These are phyloP conservation scores for Botrytis squamosa DNA, from an alignment of 2,329 filamentous ascomycete genomes.

Conservation along the genomic window DNA sequence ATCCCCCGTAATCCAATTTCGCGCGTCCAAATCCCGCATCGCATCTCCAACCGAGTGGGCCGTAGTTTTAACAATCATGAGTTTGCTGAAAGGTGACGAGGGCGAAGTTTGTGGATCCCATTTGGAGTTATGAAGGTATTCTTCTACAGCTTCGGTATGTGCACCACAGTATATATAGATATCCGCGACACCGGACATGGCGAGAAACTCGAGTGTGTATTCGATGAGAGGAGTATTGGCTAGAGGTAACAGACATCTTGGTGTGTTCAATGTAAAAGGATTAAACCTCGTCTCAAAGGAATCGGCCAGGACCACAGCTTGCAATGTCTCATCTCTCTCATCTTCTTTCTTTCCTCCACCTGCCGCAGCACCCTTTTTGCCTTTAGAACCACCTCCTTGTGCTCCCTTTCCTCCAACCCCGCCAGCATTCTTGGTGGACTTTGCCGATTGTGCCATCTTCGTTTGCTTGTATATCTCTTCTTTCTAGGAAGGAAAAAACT, in stretches of 20 bases:
- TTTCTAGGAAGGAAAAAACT: neutral
- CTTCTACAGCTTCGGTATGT: conserved; percentile 82
- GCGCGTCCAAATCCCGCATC: conserved; percentile 87
- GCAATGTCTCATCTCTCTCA: conserved; percentile 40
- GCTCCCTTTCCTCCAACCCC: conserved; percentile 24
- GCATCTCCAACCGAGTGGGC: conserved; percentile 89
- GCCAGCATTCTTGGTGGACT: conserved; percentile 29
- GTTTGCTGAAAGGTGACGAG: conserved; percentile 66
- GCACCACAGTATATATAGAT: conserved; percentile 90
- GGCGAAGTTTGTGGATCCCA: conserved; percentile 69
- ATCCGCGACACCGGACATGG: conserved; percentile 91
- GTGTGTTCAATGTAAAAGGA: conserved; percentile 84
- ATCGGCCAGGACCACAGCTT: conserved; percentile 70
- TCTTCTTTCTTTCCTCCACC: conserved; percentile 37
- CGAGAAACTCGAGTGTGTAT: conserved; percentile 94
- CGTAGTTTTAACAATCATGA: conserved; percentile 83
- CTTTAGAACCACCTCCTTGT: conserved; percentile 27
- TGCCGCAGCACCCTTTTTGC: conserved; percentile 35
- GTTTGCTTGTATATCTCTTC: neutral
- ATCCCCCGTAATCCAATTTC: conserved; percentile 81
- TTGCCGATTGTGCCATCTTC: conserved; percentile 29
- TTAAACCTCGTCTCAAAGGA: conserved; percentile 90
- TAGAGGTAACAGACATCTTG: conserved; percentile 87
- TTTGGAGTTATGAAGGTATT: conserved; percentile 78
- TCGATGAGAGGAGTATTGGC: conserved; percentile 95